Percentiles rank a stretch among this genome's conserved stretches.
phyloP scores from a whole-genome alignment of 805 yeast genomes.

The Wickerhamomyces pijperi region DNA sequence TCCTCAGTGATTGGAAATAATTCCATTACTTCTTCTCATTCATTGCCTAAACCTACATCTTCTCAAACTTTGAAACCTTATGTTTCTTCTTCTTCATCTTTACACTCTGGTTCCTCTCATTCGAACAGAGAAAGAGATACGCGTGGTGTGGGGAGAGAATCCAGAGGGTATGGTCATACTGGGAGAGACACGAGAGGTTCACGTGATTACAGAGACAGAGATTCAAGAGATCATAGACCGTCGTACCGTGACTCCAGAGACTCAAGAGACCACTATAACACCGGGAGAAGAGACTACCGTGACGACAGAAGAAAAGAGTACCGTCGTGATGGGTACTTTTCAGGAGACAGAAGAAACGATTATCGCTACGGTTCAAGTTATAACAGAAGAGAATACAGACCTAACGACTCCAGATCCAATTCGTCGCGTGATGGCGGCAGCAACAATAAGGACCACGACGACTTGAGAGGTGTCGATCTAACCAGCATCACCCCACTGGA shows the following conservation, averaged over 20 bases:
- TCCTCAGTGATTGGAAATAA: too few relatives aligned
- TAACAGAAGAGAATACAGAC: conserved; percentile 5
- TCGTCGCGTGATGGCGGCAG: not conserved
- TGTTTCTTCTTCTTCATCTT: too few relatives aligned
- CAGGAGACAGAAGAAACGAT: not conserved
- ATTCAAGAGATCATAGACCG: conserved; percentile 2
- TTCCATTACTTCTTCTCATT: too few relatives aligned
- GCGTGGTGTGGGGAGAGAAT: conserved; percentile 2
- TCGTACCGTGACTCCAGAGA: not conserved
- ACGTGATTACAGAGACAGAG: not conserved
- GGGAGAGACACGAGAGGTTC: conserved; percentile 4
- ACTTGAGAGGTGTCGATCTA: conserved; percentile 20
- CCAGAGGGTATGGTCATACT: conserved; percentile 1
- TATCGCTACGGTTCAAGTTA: conserved; percentile 2
- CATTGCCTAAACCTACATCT: not conserved
- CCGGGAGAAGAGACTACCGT: conserved; percentile 2
- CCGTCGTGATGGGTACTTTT: too few relatives aligned
- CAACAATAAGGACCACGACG: conserved; percentile 5
- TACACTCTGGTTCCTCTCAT: too few relatives aligned
- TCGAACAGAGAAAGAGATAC: not conserved
- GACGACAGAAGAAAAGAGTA: conserved; percentile 1
- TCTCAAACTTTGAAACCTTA: not conserved
- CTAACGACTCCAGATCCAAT: conserved; percentile 2
- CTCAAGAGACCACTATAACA: not conserved
- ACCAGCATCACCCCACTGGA: conserved; percentile 35